Evolutionary conservation across 192 early-diverging fungal species (phyloP).

Genomic region (Rhizophagus sp.): DNA sequence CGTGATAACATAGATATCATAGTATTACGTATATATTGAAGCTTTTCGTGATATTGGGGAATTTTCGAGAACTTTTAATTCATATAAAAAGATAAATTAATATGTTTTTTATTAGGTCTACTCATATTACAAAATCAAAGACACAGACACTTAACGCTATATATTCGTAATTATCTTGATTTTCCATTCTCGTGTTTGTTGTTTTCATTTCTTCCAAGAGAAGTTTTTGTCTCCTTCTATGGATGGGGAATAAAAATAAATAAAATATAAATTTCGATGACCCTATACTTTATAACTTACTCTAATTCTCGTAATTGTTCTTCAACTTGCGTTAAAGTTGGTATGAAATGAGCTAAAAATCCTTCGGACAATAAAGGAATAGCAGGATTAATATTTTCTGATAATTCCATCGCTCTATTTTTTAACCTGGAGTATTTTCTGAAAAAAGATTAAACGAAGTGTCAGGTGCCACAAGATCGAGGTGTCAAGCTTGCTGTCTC

Average conservation of each 20-base stretch:
- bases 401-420: not conserved
- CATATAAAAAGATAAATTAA: not conserved
- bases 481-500: slow-evolving; percentile 5
- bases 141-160: slow-evolving; percentile 23
- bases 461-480: not conserved
- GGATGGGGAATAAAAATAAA: not conserved
- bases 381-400: not conserved
- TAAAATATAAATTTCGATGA: not conserved
- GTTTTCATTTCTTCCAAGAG: slow-evolving; percentile 20
- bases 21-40: slow-evolving; percentile 24
- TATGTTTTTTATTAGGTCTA: not conserved
- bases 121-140: not conserved
- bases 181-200: slow-evolving; percentile 13
- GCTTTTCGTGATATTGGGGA: slow-evolving; percentile 15
- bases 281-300: not conserved
- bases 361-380: slow-evolving; percentile 31
- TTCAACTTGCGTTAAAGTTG: slow-evolving; percentile 25
- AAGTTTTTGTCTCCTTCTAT: slow-evolving; percentile 18
- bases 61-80: slow-evolving; percentile 27
- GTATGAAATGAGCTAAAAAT: slow-evolving; percentile 15
- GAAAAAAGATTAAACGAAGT: not conserved
- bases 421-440: not conserved
- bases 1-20: slow-evolving; percentile 17
- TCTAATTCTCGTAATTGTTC: slow-evolving; percentile 12
- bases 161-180: slow-evolving; percentile 29